Base-by-base conservation (phyloP, 2,329 filamentous ascomycete species). In the Neocucurbitaria cava region DNA sequence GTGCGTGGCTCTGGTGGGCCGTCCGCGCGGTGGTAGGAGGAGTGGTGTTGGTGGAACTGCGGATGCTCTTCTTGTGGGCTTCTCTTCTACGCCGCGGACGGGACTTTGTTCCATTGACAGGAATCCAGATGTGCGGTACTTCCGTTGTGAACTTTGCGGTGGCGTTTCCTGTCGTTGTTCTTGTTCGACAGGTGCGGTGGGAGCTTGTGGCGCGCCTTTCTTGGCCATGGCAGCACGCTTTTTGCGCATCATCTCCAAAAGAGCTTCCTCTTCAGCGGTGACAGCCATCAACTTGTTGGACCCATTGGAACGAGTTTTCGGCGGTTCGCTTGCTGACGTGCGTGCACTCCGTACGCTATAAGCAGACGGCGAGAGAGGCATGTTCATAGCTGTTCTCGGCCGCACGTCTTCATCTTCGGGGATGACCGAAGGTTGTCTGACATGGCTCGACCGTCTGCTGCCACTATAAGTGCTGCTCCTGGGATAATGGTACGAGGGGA, bases 161-260 rank as follows among this genome's bases (percentile, higher is more conserved):
- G 64, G 53, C 13, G 61, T 57, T 21, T 49, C 62, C 30, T 65
- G 64, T 54, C 56, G 59, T 33, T 61, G 57, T 31, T 67, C 66
- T 31, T 75, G 62, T 54, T 78, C 74, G 26, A 18, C 24, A 18
- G n/a, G 6, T 5, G 13, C 3, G 13, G 68, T 65, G 45, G 75
- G 74, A 21, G 72, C 76, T 55, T 78, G 73, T 1, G 72, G 62
- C 52, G 73, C 75, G 44, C 68, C 74, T 13, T 51, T 48, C 58
- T 79, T 76, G 23, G 73, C 73, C 79, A 81, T 81, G 7, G 74
- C 76, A 10, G 79, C 78, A 40, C 79, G 75, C 61, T 81, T 82
- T 52, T 76, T 74, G 7, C 80, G 77, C 78, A 82, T 81, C 66
- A 82, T 69, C 49, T 81, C 80, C 31, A 82, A 58, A 13, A 82